A percentile compares a stretch with the other conserved stretches of the same genome.
Conservation (phyloP, 768 basidiomycete species). For the Lanmaoa pseudosensibilis region DNA sequence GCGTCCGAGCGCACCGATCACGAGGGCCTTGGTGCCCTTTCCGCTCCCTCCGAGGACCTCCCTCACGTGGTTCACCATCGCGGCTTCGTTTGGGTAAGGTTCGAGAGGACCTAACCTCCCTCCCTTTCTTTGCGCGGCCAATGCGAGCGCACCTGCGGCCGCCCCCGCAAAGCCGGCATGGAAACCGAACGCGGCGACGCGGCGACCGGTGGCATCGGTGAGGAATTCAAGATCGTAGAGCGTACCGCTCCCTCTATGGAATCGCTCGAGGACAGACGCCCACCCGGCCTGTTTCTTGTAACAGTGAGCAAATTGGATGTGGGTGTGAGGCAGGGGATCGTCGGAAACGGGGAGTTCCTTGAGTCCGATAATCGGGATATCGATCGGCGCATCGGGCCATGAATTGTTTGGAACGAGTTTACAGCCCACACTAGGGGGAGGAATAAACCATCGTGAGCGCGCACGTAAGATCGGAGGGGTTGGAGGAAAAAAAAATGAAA, state of each 20-base stretch:
- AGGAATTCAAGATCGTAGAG: conserved; percentile 97
- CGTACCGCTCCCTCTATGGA: conserved; percentile 77
- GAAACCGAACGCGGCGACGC: conserved; percentile 97
- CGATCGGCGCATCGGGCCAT: conserved; percentile 79
- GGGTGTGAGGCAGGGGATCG: conserved; percentile 85
- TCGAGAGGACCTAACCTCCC: conserved; percentile 64
- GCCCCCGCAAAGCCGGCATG: conserved; percentile 99
- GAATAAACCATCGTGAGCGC: neutral
- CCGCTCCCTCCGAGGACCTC: conserved; percentile 62
- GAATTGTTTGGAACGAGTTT: conserved; percentile 82
- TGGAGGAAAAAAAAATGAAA: conserved; percentile 15
- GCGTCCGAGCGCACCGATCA: conserved; percentile 93
- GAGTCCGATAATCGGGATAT: conserved; percentile 85
- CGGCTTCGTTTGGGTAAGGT: conserved; percentile 81
- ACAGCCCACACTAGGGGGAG: conserved; percentile 74
- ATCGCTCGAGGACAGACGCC: conserved; percentile 81
- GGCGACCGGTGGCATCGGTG: conserved; percentile 76
- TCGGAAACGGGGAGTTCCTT: conserved; percentile 91
- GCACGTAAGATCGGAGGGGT: neutral
- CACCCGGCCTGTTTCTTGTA: conserved; percentile 96
- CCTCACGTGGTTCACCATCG: conserved; percentile 79
- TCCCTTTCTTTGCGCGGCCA: conserved; percentile 64
- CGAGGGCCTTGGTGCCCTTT: conserved; percentile 78
- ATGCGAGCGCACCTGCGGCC: conserved; percentile 83
- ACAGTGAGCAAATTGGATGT: conserved; percentile 98